These are phyloP conservation scores for Auriscalpium vulgare DNA, from an alignment of 768 basidiomycete species.

Conservation along the genomic window DNA sequence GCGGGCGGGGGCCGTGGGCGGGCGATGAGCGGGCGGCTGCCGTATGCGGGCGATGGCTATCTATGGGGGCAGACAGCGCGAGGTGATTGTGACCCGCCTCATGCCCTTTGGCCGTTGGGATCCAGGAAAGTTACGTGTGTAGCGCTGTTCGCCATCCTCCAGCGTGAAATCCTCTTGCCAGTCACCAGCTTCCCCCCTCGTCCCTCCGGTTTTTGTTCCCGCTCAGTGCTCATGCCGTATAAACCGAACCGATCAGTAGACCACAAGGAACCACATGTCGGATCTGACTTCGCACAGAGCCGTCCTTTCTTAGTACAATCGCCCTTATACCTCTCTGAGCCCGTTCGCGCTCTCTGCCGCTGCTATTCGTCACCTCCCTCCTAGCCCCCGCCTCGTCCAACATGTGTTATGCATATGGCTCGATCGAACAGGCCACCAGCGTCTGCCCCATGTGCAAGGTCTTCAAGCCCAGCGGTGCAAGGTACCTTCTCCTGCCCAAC, in stretches of 20 bases:
- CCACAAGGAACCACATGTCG: constrained; percentile 31
- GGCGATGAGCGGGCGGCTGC: background rate
- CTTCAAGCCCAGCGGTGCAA: constrained; percentile 51
- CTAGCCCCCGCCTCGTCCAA: constrained; percentile 18
- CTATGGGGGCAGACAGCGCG: background rate
- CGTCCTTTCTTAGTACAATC: constrained; percentile 31
- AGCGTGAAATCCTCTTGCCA: background rate
- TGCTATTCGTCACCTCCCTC: constrained; percentile 13
- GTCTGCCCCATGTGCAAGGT: constrained; percentile 84
- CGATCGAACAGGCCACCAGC: constrained; percentile 56
- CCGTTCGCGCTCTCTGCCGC: constrained; percentile 19
- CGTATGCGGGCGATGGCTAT: background rate
- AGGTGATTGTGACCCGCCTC: constrained; percentile 1
- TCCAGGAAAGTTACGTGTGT: constrained; percentile 7
- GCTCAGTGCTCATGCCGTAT: constrained; percentile 21
- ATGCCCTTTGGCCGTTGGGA: constrained; percentile 1
- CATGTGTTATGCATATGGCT: constrained; percentile 72
- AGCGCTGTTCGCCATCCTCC: background rate
- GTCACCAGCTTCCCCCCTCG: constrained; percentile 12
- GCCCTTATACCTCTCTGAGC: constrained; percentile 29
- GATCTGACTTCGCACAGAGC: constrained; percentile 25
- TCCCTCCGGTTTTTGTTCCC: constrained; percentile 17
- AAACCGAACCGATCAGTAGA: constrained; percentile 33
- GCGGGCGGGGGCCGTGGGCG: background rate
- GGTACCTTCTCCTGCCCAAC: constrained; percentile 30